phyloP scores from a whole-genome alignment of 2,329 filamentous ascomycete genomes.

The Aspergillus alliaceus region DNA sequence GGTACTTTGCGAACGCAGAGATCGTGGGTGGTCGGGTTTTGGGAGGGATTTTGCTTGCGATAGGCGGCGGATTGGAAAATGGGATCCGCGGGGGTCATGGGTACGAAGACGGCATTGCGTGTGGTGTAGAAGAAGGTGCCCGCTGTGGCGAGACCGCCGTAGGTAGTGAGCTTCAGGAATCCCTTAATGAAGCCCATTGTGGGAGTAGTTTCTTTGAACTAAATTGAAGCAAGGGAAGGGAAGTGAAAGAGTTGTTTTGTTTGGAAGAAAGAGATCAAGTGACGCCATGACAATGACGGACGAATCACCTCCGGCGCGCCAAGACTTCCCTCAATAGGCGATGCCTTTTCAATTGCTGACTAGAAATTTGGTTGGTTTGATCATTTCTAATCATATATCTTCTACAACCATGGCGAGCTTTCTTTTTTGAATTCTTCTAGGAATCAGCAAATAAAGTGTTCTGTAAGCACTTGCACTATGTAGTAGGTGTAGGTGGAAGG shows the following conservation, averaged over 20 bases:
- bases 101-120: conserved; percentile 57
- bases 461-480: too few species aligned
- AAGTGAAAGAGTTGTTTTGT: conserved; percentile 1
- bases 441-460: too few species aligned
- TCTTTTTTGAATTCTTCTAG: too few species aligned
- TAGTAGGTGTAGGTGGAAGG: too few species aligned
- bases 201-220: background rate
- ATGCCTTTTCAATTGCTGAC: background rate
- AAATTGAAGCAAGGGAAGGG: background rate
- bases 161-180: conserved; percentile 45
- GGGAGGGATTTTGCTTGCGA: conserved; percentile 60
- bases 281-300: background rate
- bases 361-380: too few species aligned
- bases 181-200: conserved; percentile 57
- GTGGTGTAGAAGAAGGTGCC: conserved; percentile 57
- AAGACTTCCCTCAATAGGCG: background rate
- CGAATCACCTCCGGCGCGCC: background rate
- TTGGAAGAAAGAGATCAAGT: background rate
- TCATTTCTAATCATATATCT: too few species aligned
- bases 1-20: conserved; percentile 64
- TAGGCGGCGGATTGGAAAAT: conserved; percentile 61
- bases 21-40: conserved; percentile 65
- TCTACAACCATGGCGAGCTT: too few species aligned
- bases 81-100: conserved; percentile 59
- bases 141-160: conserved; percentile 50